A percentile compares a stretch with the other conserved stretches of the same genome.
These are phyloP conservation scores for Annulohypoxylon maeteangense DNA, from an alignment of 495 filamentous ascomycete genomes.

Conservation along the genomic window DNA sequence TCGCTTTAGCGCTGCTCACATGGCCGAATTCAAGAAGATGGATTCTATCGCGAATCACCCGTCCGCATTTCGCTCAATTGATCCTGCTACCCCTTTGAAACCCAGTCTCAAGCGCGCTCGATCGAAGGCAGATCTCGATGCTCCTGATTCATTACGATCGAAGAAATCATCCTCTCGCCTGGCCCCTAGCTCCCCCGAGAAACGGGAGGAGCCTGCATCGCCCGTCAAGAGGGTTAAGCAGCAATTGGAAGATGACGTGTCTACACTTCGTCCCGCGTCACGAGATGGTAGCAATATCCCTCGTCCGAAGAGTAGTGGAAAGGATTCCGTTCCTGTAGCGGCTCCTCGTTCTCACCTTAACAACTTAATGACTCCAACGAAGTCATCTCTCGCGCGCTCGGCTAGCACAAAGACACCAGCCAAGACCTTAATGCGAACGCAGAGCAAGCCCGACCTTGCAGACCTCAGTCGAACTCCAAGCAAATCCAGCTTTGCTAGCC, in stretches of 20 bases:
- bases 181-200: slow-evolving; percentile 24
- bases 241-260: slow-evolving; percentile 66
- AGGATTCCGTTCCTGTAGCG: slow-evolving; percentile 43
- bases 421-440: slow-evolving; percentile 48
- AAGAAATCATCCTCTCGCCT: slow-evolving; percentile 45
- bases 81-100: slow-evolving; percentile 63
- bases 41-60: slow-evolving; percentile 90
- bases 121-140: slow-evolving; percentile 78
- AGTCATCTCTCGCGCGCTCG: slow-evolving; percentile 75
- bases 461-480: slow-evolving; percentile 53
- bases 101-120: slow-evolving; percentile 76
- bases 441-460: slow-evolving; percentile 49
- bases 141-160: slow-evolving; percentile 56
- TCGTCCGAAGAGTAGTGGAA: slow-evolving; percentile 54
- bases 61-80: slow-evolving; percentile 76
- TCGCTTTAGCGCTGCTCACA: slow-evolving; percentile 84
- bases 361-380: slow-evolving; percentile 80
- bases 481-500: slow-evolving; percentile 38
- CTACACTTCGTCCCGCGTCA: slow-evolving; percentile 62
- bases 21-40: slow-evolving; percentile 94
- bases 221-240: slow-evolving; percentile 74
- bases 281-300: slow-evolving; percentile 60
- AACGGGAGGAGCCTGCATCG: slow-evolving; percentile 48
- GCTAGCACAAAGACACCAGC: slow-evolving; percentile 65
- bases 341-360: slow-evolving; percentile 55